Evolutionary conservation across 129 eudicot species (phyloP).

Genomic region (Cynara cardunculus): DNA sequence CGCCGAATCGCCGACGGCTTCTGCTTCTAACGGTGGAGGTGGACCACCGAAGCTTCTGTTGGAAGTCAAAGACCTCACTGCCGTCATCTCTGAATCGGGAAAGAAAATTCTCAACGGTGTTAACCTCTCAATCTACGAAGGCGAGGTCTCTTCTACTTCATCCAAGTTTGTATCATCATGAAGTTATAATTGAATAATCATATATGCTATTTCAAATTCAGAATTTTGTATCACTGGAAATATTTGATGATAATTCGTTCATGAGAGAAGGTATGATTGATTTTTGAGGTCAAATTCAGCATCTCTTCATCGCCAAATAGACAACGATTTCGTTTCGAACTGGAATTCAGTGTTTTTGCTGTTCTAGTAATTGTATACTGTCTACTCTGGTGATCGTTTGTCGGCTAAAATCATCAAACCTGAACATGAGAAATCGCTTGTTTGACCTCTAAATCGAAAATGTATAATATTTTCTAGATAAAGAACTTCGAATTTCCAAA

Average conservation of each 20-base stretch:
- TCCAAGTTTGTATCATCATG: neutral
- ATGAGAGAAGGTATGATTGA: constrained; percentile 7
- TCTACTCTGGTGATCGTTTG: neutral
- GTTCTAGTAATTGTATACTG: neutral
- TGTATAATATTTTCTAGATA: neutral
- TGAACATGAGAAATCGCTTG: neutral
- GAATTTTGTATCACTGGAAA: neutral
- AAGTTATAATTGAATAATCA: neutral
- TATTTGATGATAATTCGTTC: neutral
- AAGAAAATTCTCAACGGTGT: constrained; percentile 80
- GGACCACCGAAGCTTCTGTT: constrained; percentile 54
- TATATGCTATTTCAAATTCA: neutral
- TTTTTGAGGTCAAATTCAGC: neutral
- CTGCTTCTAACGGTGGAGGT: constrained; percentile 27
- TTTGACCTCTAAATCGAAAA: neutral
- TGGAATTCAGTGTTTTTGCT: neutral
- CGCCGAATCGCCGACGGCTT: constrained; percentile 45
- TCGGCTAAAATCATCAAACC: neutral
- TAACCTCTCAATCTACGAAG: constrained; percentile 78
- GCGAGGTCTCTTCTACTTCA: constrained; percentile 61
- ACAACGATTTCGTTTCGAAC: neutral
- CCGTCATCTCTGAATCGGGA: constrained; percentile 67
- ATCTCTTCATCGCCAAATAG: neutral
- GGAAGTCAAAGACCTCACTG: constrained; percentile 82
- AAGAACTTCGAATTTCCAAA: neutral